phyloP scores from a whole-genome alignment of 768 basidiomycete genomes.

The Cubamyces lactineus region DNA sequence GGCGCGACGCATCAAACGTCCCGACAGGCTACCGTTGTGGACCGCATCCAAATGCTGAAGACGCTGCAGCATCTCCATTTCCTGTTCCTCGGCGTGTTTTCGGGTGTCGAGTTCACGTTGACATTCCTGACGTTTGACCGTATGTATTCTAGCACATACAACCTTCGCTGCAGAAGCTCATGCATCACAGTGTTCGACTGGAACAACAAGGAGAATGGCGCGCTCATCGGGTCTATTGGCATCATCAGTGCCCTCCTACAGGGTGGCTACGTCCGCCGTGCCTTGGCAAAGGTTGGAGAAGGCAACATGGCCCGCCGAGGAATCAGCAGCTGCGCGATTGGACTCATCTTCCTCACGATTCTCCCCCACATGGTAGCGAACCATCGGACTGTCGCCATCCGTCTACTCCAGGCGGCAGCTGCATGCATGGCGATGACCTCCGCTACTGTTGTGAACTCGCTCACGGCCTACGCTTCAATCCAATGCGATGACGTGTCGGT shows the following conservation, averaged over 20 bases:
- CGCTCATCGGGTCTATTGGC: constrained; percentile 84
- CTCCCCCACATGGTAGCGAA: constrained; percentile 60
- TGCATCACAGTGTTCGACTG: constrained; percentile 73
- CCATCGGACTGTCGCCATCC: constrained; percentile 48
- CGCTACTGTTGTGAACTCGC: constrained; percentile 91
- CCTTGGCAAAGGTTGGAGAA: constrained; percentile 75
- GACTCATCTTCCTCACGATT: constrained; percentile 69
- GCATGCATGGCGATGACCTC: constrained; percentile 91
- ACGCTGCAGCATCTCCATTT: constrained; percentile 74
- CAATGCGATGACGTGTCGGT: constrained; percentile 78
- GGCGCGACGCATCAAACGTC: constrained; percentile 18
- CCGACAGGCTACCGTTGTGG: constrained; percentile 37
- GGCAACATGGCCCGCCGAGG: constrained; percentile 84
- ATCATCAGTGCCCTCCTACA: constrained; percentile 88
- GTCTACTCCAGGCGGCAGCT: constrained; percentile 68
- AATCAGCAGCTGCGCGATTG: constrained; percentile 69
- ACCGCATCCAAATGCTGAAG: constrained; percentile 60
- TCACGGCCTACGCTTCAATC: constrained; percentile 89
- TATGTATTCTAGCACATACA: constrained; percentile 34
- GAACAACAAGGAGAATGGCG: constrained; percentile 88
- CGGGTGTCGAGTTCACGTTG: constrained; percentile 95
- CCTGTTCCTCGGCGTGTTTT: constrained; percentile 87
- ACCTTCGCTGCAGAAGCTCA: neutral
- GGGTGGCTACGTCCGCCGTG: constrained; percentile 91
- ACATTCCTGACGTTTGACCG: constrained; percentile 93